These are phyloP conservation scores for Arctium lappa DNA, from an alignment of 129 eudicot species.

Conservation along the genomic window DNA sequence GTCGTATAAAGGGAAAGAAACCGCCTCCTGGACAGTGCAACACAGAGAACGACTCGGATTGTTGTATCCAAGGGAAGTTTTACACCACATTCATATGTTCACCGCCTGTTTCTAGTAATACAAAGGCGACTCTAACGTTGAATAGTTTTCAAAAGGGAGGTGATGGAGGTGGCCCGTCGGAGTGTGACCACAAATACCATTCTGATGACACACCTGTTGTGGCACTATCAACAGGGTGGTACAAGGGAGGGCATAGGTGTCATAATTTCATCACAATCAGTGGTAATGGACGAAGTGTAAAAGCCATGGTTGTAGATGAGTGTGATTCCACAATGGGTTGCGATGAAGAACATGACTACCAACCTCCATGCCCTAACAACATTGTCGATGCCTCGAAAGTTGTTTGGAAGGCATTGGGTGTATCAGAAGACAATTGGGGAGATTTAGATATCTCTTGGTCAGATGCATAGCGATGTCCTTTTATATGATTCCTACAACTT, in stretches of 20 bases:
- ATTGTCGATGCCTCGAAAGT: slow-evolving; percentile 44
- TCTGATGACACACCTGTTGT: slow-evolving; percentile 14
- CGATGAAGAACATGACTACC: slow-evolving; percentile 43
- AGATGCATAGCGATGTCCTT: background rate
- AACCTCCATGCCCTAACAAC: slow-evolving; percentile 39
- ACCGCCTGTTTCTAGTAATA: slow-evolving; percentile 19
- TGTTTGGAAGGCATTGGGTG: slow-evolving; percentile 35
- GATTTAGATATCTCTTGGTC: slow-evolving; percentile 34
- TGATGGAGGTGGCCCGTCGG: slow-evolving; percentile 20
- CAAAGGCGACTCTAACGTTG: slow-evolving; percentile 33
- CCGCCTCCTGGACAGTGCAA: slow-evolving; percentile 27
- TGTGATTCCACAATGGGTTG: slow-evolving; percentile 31
- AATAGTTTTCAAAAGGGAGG: slow-evolving; percentile 29
- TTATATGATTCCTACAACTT: background rate
- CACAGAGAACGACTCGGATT: slow-evolving; percentile 19
- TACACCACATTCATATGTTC: slow-evolving; percentile 40
- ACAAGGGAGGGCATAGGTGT: slow-evolving; percentile 17
- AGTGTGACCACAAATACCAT: slow-evolving; percentile 23
- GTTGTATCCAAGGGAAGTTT: slow-evolving; percentile 27
- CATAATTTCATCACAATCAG: slow-evolving; percentile 14
- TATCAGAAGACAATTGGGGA: slow-evolving; percentile 34
- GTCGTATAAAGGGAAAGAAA: slow-evolving; percentile 14
- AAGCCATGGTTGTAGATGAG: slow-evolving; percentile 28
- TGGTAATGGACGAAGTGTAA: slow-evolving; percentile 26
- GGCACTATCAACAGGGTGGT: slow-evolving; percentile 29